Evolutionary conservation across 129 eudicot species (phyloP), one percentile per base, ranked within the genome.

Genomic region (Deinandra increscens): DNA sequence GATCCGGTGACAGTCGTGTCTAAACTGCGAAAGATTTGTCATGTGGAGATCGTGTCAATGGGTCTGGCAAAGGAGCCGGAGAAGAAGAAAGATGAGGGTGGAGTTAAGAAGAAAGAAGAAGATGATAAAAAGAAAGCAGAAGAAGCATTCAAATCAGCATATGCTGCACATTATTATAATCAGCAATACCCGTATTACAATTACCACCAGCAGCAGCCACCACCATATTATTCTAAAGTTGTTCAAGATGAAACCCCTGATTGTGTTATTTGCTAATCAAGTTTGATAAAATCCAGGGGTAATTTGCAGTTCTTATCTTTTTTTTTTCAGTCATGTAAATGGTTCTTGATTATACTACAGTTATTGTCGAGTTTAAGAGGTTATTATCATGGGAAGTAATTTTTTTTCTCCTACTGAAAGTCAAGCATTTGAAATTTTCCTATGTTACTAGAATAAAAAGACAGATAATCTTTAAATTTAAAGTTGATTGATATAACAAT

Each of bases 21-120:
- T 0, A 92, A 92, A 71, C 60, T 92, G 37, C 81, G 96, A 55
- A 92, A 86, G 67, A 68, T 87, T 12, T 92, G 93, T 18, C 76
- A 22, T 64, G 83, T 95, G 0, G 96, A 86, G 4, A 82, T 92
- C 19, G 70, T 88, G 0, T 82, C 96, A 6, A 88, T 92, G 1
- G 98, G 96, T 44, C 95, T 96, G 6, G 96, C 95, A 6, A 92
- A 92, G 64, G 96, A 43, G n/a, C n/a, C n/a, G n/a, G n/a, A n/a
- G n/a, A n/a, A n/a, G n/a, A n/a, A n/a, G n/a, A n/a, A n/a, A n/a
- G 94, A 78, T 0, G 90, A 75, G 48, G 77, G 69, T 17, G 84
- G 71, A 2, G 37, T 2, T 5, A 33, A 33, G 37, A 33, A 33
- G 37, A 33, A 33, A 33, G 37, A 33, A 33, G 37, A 33, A 33